Evolutionary conservation across 1,284 basidiomycete genomes (phyloP), one percentile per base, ranked within the genome.

Genomic region (Boletus smithii): DNA sequence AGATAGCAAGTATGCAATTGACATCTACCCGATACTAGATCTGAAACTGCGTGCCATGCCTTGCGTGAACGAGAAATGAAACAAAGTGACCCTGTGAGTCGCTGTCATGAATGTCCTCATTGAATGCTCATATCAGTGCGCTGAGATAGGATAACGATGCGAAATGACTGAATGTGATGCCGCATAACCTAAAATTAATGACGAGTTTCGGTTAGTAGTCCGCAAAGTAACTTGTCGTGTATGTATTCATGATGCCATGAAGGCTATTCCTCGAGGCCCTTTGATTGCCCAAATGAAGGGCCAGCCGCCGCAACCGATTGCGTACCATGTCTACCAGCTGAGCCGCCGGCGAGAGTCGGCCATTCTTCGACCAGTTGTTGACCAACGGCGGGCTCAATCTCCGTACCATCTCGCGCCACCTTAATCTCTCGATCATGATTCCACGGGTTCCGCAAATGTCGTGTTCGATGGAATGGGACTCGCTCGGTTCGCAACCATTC

Each of bases 371-470:
- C 59, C 40, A 97, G 67, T 57, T 70, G 73, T 49, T 81, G 73
- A 6, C 90, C 92, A 29, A 93, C 79, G n/a, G 63, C 63, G 2
- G 93, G 91, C 66, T 95, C 93, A 20, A 97, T 68, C 67, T 97
- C 93, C 1, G 93, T 95, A 11, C 93, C 93, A 61, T 97, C 93
- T 44, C 92, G 76, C 10, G 91, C 95, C 9, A 94, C 85, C 73
- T 95, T 95, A 53, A 95, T 81, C 64, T 95, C 91, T 40, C 88
- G 75, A 53, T 89, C 89, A 60, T 91, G 84, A 55, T 95, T 95
- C 94, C 93, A 97, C 0, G 89, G 88, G 61, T 97, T 97, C 32
- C 91, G 82, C 44, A 95, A 67, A 60, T 91, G 86, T 35, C 85
- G 77, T 23, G 88, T 88, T 41, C 79, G 79, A 55, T 75, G 73